phyloP scores from a whole-genome alignment of 495 filamentous ascomycete species.

The Penicillium soppii region DNA sequence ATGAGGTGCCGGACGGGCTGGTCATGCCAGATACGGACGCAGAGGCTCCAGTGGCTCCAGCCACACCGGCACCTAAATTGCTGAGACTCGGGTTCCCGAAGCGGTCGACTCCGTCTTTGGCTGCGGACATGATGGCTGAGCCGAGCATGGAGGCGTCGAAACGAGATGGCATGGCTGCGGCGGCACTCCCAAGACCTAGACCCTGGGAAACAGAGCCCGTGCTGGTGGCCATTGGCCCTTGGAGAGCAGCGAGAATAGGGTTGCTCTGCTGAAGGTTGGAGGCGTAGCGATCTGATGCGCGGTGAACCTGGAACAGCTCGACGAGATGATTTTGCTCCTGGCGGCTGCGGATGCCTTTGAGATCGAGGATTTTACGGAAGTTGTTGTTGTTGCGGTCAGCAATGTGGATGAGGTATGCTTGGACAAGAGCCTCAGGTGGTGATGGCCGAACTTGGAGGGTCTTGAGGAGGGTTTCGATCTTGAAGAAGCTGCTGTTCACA shows the following conservation, averaged over 20 bases:
- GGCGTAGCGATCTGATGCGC: conserved; percentile 56
- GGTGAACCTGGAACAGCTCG: conserved; percentile 86
- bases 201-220: conserved; percentile 44
- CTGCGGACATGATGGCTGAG: conserved; percentile 73
- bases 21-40: conserved; percentile 13
- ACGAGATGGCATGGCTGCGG: conserved; percentile 49
- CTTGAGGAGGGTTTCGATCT: conserved; percentile 90
- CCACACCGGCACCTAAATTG: conserved; percentile 26
- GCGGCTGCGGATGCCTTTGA: conserved; percentile 79
- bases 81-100: conserved; percentile 61
- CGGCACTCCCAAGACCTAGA: conserved; percentile 36
- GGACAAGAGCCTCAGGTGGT: conserved; percentile 89
- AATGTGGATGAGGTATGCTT: conserved; percentile 95
- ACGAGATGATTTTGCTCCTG: conserved; percentile 79
- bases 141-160: conserved; percentile 78
- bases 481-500: conserved; percentile 78
- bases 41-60: conserved; percentile 18
- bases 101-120: conserved; percentile 85
- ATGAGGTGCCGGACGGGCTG: conserved; percentile 18
- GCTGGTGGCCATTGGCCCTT: conserved; percentile 36
- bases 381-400: conserved; percentile 87
- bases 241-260: conserved; percentile 40
- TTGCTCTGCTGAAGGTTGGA: conserved; percentile 44
- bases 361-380: conserved; percentile 93
- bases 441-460: conserved; percentile 91